Percentiles rank a stretch among this genome's conserved stretches.
Evolutionary conservation across 208 protist species (phyloP).

Genomic region (Paratrypanosoma confusum): DNA sequence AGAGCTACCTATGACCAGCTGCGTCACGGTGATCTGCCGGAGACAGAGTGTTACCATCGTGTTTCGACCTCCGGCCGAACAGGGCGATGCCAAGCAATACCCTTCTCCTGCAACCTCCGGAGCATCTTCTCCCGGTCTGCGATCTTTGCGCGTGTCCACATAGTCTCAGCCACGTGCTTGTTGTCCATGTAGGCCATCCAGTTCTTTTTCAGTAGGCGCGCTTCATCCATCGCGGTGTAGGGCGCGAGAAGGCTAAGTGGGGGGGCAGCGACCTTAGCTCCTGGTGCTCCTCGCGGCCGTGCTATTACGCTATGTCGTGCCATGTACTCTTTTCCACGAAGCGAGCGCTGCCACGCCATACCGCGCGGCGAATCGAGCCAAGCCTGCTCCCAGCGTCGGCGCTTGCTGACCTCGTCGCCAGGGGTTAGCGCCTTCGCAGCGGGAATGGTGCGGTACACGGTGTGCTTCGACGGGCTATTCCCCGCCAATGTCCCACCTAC

Average conservation of each 20-base stretch:
- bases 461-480: background rate
- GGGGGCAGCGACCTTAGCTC: constrained; percentile 50
- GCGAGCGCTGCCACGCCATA: constrained; percentile 44
- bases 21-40: too few relatives aligned
- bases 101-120: constrained; percentile 60
- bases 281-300: constrained; percentile 68
- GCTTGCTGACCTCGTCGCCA: constrained; percentile 48
- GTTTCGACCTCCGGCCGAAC: constrained; percentile 53
- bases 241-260: constrained; percentile 72
- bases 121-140: constrained; percentile 70
- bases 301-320: constrained; percentile 49
- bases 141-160: constrained; percentile 79
- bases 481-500: constrained; percentile 46
- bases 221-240: constrained; percentile 87
- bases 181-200: constrained; percentile 89
- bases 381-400: constrained; percentile 49
- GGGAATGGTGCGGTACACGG: constrained; percentile 70
- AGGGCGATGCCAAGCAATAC: constrained; percentile 80
- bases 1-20: too few relatives aligned
- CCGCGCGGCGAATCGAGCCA: constrained; percentile 60
- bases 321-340: constrained; percentile 80
- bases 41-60: constrained; percentile 52
- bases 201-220: constrained; percentile 62
- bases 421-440: constrained; percentile 64
- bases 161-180: constrained; percentile 81